Conservation (phyloP, 2,329 filamentous ascomycete genomes). For the Chaetomium sp. region DNA sequence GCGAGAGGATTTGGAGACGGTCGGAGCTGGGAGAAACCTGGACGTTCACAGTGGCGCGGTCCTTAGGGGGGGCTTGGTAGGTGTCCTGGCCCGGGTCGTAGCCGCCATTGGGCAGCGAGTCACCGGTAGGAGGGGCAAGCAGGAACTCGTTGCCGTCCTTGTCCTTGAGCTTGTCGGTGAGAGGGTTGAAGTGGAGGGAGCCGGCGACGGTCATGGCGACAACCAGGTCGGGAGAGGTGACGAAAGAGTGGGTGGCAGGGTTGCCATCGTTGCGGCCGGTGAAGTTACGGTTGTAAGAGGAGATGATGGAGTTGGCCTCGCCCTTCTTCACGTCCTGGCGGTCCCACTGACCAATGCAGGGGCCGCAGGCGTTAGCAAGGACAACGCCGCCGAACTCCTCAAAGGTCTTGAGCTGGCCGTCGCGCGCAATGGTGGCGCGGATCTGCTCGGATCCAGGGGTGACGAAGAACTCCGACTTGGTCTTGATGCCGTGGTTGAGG, state of each 20-base stretch:
- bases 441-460: constrained; percentile 98
- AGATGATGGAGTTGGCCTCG: constrained; percentile 91
- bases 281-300: constrained; percentile 56
- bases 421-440: constrained; percentile 82
- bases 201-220: constrained; percentile 37
- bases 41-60: constrained; percentile 67
- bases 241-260: constrained; percentile 42
- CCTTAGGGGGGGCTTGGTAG: constrained; percentile 87
- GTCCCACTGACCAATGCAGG: constrained; percentile 94
- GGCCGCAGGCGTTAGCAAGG: constrained; percentile 89
- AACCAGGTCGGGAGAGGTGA: constrained; percentile 41
- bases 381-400: constrained; percentile 95
- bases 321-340: constrained; percentile 91
- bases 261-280: constrained; percentile 67
- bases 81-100: constrained; percentile 88
- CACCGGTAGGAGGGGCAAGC: constrained; percentile 72
- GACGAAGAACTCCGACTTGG: constrained; percentile 88
- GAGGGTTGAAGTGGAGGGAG: constrained; percentile 75
- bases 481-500: constrained; percentile 84
- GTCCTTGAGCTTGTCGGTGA: constrained; percentile 86
- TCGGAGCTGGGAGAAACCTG: constrained; percentile 83
- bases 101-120: constrained; percentile 70
- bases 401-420: constrained; percentile 88
- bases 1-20: constrained; percentile 84
- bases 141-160: constrained; percentile 95